Base-by-base conservation (phyloP, 2,329 filamentous ascomycete genomes). In the Diaporthe nobilis region DNA sequence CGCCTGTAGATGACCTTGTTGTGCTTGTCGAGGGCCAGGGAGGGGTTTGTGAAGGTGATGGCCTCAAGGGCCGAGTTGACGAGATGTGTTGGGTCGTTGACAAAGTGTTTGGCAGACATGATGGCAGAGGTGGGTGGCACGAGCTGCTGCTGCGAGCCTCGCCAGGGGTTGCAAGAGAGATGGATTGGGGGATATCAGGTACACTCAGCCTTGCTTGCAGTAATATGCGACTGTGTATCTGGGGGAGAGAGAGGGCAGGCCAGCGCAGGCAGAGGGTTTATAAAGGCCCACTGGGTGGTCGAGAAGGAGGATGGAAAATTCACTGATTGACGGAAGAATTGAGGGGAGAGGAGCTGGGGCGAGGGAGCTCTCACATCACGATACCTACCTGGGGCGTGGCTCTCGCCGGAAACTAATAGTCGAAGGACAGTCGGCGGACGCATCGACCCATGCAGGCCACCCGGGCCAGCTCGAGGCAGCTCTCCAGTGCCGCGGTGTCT, bases 1-100 rank as follows among this genome's bases (percentile, higher is more conserved):
- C 94, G 90, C 74, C 91, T 90, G 86, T 97, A 98, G 81, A 98
- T 85, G 80, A 97, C 93, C 84, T 98, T 98, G 87, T 97, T 94
- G 71, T 91, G 87, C 42, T 86, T 84, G 83, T 98, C 95, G 79
- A 97, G 90, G 71, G 94, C 93, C 34, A 97, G 87, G 49, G 93
- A 93, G 12, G 96, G 96, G 84, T 98, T 98, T 70, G 94, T 95
- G 77, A 94, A 87, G 31, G 95, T 96, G 47, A 97, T 88, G 77
- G 93, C 92, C 80, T 92, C 90, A 28, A 98, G 91, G 60, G 96
- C 94, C 57, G 92, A 88, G 82, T 91, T 89, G 83, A 98, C 95
- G 71, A 98, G 91, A 81, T 94, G 90, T 72, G 92, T 91, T 57
- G 95, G 92, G 83, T 97, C 94, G 84, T 95, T 92, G 87, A 98